Conservation (phyloP, 2,329 filamentous ascomycete species). For the Emericellopsis atlantica region DNA sequence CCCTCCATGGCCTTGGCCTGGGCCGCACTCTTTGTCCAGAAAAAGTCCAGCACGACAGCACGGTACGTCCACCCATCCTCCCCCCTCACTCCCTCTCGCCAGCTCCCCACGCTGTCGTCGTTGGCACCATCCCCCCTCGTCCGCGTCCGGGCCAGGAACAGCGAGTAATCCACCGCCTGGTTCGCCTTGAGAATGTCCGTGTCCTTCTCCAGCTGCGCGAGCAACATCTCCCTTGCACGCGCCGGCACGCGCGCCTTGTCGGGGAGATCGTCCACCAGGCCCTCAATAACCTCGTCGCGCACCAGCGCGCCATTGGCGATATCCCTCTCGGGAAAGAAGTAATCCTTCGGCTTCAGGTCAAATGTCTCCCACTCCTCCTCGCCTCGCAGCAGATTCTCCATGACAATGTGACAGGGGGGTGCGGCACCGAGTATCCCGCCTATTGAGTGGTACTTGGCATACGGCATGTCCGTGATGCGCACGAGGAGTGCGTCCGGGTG, state of each 20-base stretch:
- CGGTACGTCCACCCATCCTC: conserved; percentile 55
- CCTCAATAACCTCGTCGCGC: conserved; percentile 51
- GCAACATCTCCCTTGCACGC: conserved; percentile 42
- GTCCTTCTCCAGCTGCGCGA: conserved; percentile 43
- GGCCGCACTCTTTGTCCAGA: conserved; percentile 63
- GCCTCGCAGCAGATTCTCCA: conserved; percentile 63
- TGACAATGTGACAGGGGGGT: conserved; percentile 62
- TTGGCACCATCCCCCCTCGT: background rate
- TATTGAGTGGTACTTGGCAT: conserved; percentile 39
- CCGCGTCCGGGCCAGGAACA: conserved; percentile 50
- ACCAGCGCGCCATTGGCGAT: conserved; percentile 51
- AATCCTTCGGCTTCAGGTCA: conserved; percentile 61
- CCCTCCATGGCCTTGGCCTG: conserved; percentile 54
- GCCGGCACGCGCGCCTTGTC: conserved; percentile 48
- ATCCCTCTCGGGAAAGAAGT: conserved; percentile 67
- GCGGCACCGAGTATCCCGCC: conserved; percentile 47
- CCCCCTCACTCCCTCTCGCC: conserved; percentile 50
- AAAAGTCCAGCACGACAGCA: conserved; percentile 59
- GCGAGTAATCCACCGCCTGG: conserved; percentile 64
- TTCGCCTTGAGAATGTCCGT: conserved; percentile 47
- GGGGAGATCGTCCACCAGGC: conserved; percentile 54
- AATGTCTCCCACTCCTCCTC: conserved; percentile 53
- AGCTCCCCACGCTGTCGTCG: conserved; percentile 14
- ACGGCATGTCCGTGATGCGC: conserved; percentile 59
- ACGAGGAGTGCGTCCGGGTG: conserved; percentile 52